Percentiles rank a stretch among this genome's conserved stretches.
These are phyloP conservation scores for Pelargonium australe DNA, from an alignment of 441 rosid species.

Conservation along the genomic window DNA sequence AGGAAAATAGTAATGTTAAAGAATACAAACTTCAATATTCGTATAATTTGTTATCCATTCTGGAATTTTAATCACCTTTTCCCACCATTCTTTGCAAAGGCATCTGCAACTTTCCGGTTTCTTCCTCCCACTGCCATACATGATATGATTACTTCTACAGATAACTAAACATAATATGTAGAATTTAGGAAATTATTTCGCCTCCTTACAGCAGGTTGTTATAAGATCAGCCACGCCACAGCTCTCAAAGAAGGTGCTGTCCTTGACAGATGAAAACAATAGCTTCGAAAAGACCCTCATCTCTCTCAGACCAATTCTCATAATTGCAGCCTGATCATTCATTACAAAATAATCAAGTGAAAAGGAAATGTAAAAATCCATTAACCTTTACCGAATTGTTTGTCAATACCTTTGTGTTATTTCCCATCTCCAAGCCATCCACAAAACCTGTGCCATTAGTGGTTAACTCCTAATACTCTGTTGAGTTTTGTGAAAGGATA, in stretches of 20 bases:
- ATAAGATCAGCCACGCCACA: slow-evolving; percentile 94
- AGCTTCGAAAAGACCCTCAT: slow-evolving; percentile 85
- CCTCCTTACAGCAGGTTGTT: slow-evolving; percentile 83
- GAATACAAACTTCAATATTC: slow-evolving; percentile 5
- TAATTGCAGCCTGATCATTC: slow-evolving; percentile 69
- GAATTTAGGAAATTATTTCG: slow-evolving; percentile 9
- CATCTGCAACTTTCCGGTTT: slow-evolving; percentile 88
- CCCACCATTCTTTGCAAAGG: slow-evolving; percentile 76
- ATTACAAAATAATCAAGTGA: slow-evolving; percentile 7
- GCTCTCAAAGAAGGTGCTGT: slow-evolving; percentile 92
- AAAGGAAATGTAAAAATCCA: not conserved
- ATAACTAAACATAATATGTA: slow-evolving; percentile 10
- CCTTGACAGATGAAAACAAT: slow-evolving; percentile 76
- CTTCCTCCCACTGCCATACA: slow-evolving; percentile 82
- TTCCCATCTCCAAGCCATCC: slow-evolving; percentile 96
- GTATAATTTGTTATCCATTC: not conserved
- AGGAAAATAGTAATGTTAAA: slow-evolving; percentile 18
- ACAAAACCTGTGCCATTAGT: slow-evolving; percentile 55
- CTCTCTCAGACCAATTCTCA: slow-evolving; percentile 93
- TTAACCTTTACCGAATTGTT: slow-evolving; percentile 6
- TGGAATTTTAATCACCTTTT: slow-evolving; percentile 41
- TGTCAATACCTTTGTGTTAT: slow-evolving; percentile 71
- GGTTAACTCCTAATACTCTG: slow-evolving; percentile 5
- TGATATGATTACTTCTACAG: slow-evolving; percentile 13
- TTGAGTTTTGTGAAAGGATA: not conserved